Evolutionary conservation across 1,139 yeast species (phyloP).

Genomic region (Sugiyamaella grinbergsii): DNA sequence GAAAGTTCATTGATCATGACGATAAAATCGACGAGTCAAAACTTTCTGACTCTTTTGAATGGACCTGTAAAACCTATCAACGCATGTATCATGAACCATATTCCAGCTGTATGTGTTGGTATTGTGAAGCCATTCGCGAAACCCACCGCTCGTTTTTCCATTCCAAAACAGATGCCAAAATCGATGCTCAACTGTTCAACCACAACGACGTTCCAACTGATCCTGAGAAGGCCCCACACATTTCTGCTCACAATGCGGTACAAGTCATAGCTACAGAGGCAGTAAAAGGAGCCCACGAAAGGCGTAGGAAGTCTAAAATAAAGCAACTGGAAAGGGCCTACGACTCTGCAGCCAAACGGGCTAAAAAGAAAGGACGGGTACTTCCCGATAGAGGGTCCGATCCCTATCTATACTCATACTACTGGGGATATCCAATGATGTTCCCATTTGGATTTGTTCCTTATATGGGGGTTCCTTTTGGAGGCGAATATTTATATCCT

Average conservation of each 20-base stretch:
- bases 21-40: conserved; percentile 40
- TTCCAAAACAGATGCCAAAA: conserved; percentile 5
- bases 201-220: conserved; percentile 14
- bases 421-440: conserved; percentile 16
- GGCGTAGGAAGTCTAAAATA: conserved; percentile 1
- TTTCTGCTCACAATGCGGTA: conserved; percentile 31
- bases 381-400: conserved; percentile 7
- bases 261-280: conserved; percentile 3
- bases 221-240: conserved; percentile 23
- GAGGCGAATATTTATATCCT: conserved; percentile 3
- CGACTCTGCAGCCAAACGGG: conserved; percentile 19
- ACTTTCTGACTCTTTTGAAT: conserved; percentile 35
- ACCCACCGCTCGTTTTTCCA: conserved; percentile 16
- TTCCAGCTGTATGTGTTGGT: conserved; percentile 42
- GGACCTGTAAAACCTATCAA: conserved; percentile 37
- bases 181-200: conserved; percentile 2
- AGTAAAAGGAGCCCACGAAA: conserved; percentile 1
- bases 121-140: conserved; percentile 37
- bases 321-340: conserved; percentile 17
- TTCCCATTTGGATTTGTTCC: conserved; percentile 15
- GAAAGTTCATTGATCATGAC: conserved; percentile 40
- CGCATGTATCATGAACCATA: conserved; percentile 36
- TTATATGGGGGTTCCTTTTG: conserved; percentile 16
- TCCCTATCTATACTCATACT: conserved; percentile 12
- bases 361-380: conserved; percentile 19